A percentile compares a stretch with the other conserved stretches of the same genome.
Evolutionary conservation across 495 filamentous ascomycete species (phyloP).

Genomic region (Xanthoparmelia taractica): DNA sequence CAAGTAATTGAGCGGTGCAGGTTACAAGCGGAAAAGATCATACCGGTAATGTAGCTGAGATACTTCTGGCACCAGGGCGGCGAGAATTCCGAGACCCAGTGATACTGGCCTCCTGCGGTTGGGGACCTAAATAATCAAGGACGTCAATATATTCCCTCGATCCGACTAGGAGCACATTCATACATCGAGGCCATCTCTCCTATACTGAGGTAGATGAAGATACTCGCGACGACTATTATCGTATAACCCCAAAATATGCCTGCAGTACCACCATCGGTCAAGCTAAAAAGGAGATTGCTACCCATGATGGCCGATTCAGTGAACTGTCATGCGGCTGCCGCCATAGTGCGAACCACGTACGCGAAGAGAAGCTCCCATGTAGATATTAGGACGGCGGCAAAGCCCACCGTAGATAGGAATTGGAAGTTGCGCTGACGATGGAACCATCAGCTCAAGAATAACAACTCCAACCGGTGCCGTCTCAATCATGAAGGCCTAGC

Average conservation of each 20-base stretch:
- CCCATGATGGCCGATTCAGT: background rate
- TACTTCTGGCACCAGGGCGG: constrained; percentile 48
- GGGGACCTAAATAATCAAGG: constrained; percentile 33
- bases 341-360: background rate
- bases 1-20: background rate
- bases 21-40: background rate
- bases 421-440: constrained; percentile 41
- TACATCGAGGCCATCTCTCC: constrained; percentile 53
- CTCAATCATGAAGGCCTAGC: background rate
- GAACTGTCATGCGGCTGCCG: background rate
- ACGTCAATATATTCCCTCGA: background rate
- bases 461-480: background rate
- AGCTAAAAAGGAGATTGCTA: constrained; percentile 37
- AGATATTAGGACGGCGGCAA: constrained; percentile 26
- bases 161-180: constrained; percentile 9
- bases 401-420: constrained; percentile 44
- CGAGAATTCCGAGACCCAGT: constrained; percentile 55
- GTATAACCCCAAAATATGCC: constrained; percentile 52
- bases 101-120: constrained; percentile 46
- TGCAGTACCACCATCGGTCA: constrained; percentile 50
- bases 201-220: constrained; percentile 44
- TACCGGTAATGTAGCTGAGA: constrained; percentile 53
- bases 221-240: constrained; percentile 39
- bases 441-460: constrained; percentile 7
- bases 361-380: constrained; percentile 25